These are phyloP conservation scores for Chlorella variabilis DNA, from an alignment of 163 green algal species.

Conservation along the genomic window DNA sequence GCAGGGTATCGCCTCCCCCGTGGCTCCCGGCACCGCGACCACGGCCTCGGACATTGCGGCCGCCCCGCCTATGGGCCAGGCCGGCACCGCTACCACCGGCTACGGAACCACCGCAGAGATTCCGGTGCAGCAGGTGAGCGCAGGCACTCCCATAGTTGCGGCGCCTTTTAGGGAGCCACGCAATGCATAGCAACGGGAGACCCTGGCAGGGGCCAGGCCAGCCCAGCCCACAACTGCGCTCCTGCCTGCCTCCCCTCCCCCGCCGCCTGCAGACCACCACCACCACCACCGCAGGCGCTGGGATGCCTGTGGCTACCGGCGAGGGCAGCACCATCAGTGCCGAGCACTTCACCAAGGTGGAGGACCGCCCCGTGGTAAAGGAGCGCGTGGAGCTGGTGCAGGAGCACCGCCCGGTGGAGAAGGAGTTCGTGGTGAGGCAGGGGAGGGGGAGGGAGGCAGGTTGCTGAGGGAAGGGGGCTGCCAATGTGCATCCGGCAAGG, in stretches of 20 bases:
- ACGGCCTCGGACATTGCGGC: not conserved
- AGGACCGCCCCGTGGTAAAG: constrained; percentile 19
- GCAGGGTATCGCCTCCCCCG: not conserved
- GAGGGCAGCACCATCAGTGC: not conserved
- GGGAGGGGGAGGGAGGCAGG: not conserved
- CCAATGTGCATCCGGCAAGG: not conserved
- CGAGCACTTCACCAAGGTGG: constrained; percentile 12
- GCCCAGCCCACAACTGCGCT: too few species aligned
- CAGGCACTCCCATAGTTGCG: too few species aligned
- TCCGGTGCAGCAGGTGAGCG: not conserved
- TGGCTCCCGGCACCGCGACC: not conserved
- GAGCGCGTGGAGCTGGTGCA: constrained; percentile 18
- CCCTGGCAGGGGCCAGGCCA: too few species aligned
- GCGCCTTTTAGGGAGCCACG: too few species aligned
- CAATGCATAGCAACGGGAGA: too few species aligned
- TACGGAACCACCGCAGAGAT: not conserved
- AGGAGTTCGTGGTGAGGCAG: constrained; percentile 14
- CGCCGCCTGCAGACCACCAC: too few species aligned
- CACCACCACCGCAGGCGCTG: too few species aligned
- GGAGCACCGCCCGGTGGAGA: constrained; percentile 25
- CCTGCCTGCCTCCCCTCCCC: too few species aligned
- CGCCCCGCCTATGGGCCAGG: not conserved
- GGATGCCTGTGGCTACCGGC: not conserved
- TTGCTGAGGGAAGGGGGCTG: too few species aligned
- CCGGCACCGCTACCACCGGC: not conserved